Base-by-base conservation (phyloP, 805 yeast genomes). In the Brettanomyces sp. region DNA sequence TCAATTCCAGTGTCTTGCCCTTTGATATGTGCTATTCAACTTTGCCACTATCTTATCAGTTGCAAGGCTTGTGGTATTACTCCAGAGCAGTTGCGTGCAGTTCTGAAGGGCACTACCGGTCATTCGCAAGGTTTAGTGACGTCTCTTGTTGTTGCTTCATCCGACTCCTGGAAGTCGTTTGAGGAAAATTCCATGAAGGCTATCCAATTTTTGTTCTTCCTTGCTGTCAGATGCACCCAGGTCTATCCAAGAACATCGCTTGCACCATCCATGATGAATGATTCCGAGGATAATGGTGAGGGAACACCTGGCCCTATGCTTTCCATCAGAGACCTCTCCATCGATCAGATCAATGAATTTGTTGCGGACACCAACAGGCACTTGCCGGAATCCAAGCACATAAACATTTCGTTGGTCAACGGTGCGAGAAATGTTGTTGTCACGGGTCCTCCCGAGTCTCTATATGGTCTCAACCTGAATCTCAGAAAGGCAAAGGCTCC, bases 221-320 rank as follows among this genome's bases (percentile, higher is more conserved):
- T 91, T 58, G 98, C 98, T 66, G 81, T 90, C 49, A 82, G 97
- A 68, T 83, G 95, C 69, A 82, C 87, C 65, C 83, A 80, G 66
- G 79, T 82, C 51, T 91, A 89, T 66, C 99, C 99, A 59, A 80
- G 85, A 59, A 93, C 98, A 41, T 85, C 95, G 36, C 75, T 93
- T 62, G 89, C 99, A 38, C 99, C 99, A 48, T 77, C 95, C 22
- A 85, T 86, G 66, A 78, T 90, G 56, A 87, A 87, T 64, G 99
- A 93, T 67, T 84, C 95, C 24, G 79, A 84, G 62, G 95, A 87
- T 59, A 82, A 88, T 62, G 91, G 91, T 57, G 99, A 93, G 72
- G 99, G 99, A 57, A 74, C 78, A 57, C 99, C 99, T 52, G 84
- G 95, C 54, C 99, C 99, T 55, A 93, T 93, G 99, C 78, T 93